These are phyloP conservation scores for Pelargonium cotyledonis DNA, from an alignment of 441 rosid species.

Conservation along the genomic window DNA sequence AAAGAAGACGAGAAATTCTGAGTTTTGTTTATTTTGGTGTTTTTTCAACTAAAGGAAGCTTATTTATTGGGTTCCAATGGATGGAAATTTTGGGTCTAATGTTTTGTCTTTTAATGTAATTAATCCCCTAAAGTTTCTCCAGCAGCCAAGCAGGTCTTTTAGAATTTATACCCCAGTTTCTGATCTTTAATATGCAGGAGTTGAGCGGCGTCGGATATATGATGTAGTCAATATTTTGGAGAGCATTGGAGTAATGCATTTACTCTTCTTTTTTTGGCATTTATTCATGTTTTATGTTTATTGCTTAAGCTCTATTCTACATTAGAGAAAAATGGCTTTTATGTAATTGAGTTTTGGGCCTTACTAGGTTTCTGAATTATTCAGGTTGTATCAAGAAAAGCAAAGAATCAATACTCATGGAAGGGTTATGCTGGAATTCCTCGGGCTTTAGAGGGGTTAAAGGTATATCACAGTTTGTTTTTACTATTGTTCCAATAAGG, in stretches of 20 bases:
- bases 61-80: background rate
- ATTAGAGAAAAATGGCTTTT: background rate
- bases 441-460: constrained; percentile 43
- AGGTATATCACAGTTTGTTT: constrained; percentile 27
- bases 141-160: background rate
- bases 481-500: background rate
- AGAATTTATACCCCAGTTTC: background rate
- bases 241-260: constrained; percentile 55
- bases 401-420: constrained; percentile 76
- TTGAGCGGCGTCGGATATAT: constrained; percentile 74
- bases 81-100: background rate
- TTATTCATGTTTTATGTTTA: background rate
- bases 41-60: background rate
- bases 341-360: constrained; percentile 11
- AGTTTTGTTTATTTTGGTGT: background rate
- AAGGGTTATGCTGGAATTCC: constrained; percentile 71
- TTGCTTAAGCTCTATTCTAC: too few relatives aligned
- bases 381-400: constrained; percentile 72
- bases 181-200: constrained; percentile 35
- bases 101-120: background rate
- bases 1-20: background rate
- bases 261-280: background rate
- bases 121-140: background rate
- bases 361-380: constrained; percentile 13
- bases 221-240: constrained; percentile 82